Evolutionary conservation across 768 basidiomycete genomes (phyloP).

Genomic region (Naematelia encephala): DNA sequence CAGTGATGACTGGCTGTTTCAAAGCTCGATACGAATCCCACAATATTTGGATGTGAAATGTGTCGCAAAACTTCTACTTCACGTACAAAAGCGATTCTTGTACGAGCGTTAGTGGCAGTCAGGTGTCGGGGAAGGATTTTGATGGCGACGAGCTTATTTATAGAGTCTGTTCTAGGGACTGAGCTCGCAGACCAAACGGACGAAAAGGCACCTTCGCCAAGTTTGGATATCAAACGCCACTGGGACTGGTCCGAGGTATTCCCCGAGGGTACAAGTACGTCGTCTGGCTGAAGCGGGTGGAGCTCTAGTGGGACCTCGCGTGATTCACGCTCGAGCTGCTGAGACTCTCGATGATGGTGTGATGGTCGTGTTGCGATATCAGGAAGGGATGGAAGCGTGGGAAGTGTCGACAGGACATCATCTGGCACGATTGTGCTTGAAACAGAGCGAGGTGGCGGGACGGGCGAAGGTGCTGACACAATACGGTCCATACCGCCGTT

Average conservation of each 20-base stretch:
- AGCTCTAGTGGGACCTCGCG: slow-evolving; percentile 13
- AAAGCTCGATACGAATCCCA: slow-evolving; percentile 67
- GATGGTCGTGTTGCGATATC: slow-evolving; percentile 3
- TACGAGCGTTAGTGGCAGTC: slow-evolving; percentile 63
- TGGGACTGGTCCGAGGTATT: neutral
- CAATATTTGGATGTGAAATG: slow-evolving; percentile 76
- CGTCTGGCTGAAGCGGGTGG: slow-evolving; percentile 2
- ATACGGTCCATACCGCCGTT: neutral
- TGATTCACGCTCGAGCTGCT: slow-evolving; percentile 16
- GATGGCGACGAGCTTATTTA: slow-evolving; percentile 55
- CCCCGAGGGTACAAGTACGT: slow-evolving; percentile 5
- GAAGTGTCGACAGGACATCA: neutral
- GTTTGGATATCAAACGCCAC: slow-evolving; percentile 35
- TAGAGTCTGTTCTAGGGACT: slow-evolving; percentile 6
- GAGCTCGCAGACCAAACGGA: slow-evolving; percentile 42
- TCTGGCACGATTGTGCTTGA: neutral
- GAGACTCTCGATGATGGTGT: slow-evolving; percentile 14
- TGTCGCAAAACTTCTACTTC: slow-evolving; percentile 83
- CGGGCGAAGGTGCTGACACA: neutral
- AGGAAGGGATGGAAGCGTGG: slow-evolving; percentile 10
- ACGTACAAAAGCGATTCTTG: slow-evolving; percentile 70
- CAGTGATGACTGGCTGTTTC: slow-evolving; percentile 70
- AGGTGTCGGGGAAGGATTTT: slow-evolving; percentile 57
- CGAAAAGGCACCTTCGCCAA: slow-evolving; percentile 50
- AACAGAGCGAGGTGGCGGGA: neutral